Percentiles rank a stretch among this genome's conserved stretches.
Conservation (phyloP, 306 rosid species). For the Styphnolobium japonicum region DNA sequence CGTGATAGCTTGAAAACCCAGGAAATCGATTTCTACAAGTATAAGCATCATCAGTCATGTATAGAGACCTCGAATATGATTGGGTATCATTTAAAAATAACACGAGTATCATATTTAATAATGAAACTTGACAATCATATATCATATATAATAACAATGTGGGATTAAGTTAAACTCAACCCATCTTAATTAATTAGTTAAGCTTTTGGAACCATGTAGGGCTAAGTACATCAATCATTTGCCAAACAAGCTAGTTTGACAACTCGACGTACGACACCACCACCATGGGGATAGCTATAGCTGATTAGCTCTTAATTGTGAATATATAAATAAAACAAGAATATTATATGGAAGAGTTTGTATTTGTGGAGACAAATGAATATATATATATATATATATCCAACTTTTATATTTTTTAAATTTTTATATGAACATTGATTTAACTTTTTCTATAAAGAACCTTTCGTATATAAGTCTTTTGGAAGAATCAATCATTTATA, state of each 20-base stretch:
- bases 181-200: not conserved
- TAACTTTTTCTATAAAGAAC: too few relatives aligned
- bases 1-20: slow-evolving; percentile 64
- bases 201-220: not conserved
- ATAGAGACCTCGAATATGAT: slow-evolving; percentile 44
- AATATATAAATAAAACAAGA: too few relatives aligned
- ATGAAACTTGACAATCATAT: slow-evolving; percentile 3
- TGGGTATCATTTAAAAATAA: slow-evolving; percentile 34
- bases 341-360: too few relatives aligned
- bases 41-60: slow-evolving; percentile 56
- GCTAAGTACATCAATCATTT: slow-evolving; percentile 6
- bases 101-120: slow-evolving; percentile 15
- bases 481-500: not conserved
- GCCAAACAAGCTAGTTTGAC: slow-evolving; percentile 22
- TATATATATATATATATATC: too few relatives aligned
- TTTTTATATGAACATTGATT: too few relatives aligned
- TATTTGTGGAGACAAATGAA: too few relatives aligned
- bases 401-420: too few relatives aligned
- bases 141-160: not conserved
- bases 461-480: too few relatives aligned
- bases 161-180: not conserved
- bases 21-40: slow-evolving; percentile 93
- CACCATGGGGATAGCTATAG: not conserved
- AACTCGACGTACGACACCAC: not conserved
- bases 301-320: not conserved